Evolutionary conservation across 176 grass and related monocot species (phyloP), one percentile per base, ranked within the genome.

Genomic region (Chrysopogon serrulatus): DNA sequence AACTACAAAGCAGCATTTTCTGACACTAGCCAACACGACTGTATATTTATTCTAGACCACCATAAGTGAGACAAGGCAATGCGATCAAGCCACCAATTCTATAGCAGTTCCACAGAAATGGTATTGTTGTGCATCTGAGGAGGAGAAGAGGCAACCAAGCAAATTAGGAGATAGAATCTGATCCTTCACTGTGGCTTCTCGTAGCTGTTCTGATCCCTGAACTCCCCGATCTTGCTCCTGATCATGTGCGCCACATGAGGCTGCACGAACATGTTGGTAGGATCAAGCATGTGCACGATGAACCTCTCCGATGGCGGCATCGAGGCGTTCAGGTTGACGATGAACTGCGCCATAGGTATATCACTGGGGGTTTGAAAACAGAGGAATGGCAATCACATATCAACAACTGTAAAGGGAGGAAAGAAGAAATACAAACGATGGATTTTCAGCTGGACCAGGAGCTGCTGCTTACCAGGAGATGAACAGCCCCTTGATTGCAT

Each of bases 391-490:
- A 59, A 16, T 59, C 10, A 19, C 59, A 14, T 75, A 40, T 21
- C 0, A 57, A 10, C 19, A 72, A 17, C n/a, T 65, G 30, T 19
- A 61, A 32, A 48, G 27, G 10, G 18, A 81, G 24, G 59, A 77
- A 49, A 13, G 2, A 26, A 59, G 37, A 27, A 60, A 85, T 18
- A 10, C n/a, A 27, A 60, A 45, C 1, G 16, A 26, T 21, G 8
- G 26, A 71, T 51, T 24, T 57, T 30, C 41, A 79, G 59, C 27
- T 64, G 5, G 7, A 33, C 24, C 32, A n/a, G 5, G 39, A 73
- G 42, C n/a, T n/a, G n/a, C n/a, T n/a, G n/a, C 76, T 85, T 85
- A 93, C 95, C 95, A 98, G 81, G 95, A 98, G 70, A 98, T 90
- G 65, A 98, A 95, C 82, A 98, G 24, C 21, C 95, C 92, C 86